Base-by-base conservation (phyloP, 345 rosid genomes). In the Populus simonii region DNA sequence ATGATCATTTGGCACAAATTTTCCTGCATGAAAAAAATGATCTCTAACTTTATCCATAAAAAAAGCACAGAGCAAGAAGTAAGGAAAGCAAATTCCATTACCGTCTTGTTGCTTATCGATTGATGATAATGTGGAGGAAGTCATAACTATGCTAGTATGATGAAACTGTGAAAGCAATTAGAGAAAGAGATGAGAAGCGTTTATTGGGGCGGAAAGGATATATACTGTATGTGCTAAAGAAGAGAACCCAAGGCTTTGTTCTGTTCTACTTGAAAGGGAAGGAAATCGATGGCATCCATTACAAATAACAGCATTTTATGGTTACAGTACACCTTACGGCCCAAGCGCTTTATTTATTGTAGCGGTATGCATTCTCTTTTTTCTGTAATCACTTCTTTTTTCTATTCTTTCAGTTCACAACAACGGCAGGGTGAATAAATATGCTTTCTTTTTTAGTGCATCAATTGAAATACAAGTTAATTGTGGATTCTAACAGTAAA, bases 1-100 rank as follows among this genome's bases (percentile, higher is more conserved):
- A 25, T 76, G 67, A 12, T 87, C 88, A 7, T 29, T 33, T 13
- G 85, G 82, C 11, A 77, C 74, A 29, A 62, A 69, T 70, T 57
- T 71, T 13, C 65, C 84, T 38, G 57, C 68, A 67, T 18, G 7
- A 18, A 23, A 25, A 22, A 9, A 49, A 17, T 1, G 61, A 7
- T 10, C 15, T 3, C 59, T 25, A 59, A 10, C 65, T 59, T 59
- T 10, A 59, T 12, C 29, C 29, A 59, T 23, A 38, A 31, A 4
- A 4, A 38, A 22, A 31, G 11, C 20, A 29, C 15, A 2, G 10
- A 3, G 13, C 12, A 9, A 9, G 15, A 9, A 57, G 25, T 11
- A n/a, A 23, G 65, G 65, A 59, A n/a, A 59, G 65, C 10, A 9
- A 36, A 3, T 2, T 22, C 5, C 6, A 15, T 68, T 43, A 82